Conservation (phyloP, 2,329 filamentous ascomycete genomes). For the Trichocomaceae sp. region DNA sequence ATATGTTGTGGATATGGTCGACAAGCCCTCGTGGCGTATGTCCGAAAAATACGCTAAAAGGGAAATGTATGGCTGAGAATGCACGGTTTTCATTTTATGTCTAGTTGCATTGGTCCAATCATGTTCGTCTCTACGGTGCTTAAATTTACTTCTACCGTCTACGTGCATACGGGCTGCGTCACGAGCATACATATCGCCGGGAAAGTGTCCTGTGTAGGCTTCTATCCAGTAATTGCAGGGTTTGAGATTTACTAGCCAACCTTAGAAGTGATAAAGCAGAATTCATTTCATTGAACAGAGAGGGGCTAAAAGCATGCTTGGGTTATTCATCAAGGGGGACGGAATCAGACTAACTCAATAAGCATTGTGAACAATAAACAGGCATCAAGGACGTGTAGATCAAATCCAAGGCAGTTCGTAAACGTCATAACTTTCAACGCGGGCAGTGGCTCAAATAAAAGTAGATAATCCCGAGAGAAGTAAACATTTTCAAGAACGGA, state of each 20-base stretch:
- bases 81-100: not conserved
- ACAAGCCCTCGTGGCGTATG: not conserved
- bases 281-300: not conserved
- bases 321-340: not conserved
- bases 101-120: not conserved
- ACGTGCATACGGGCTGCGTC: not conserved
- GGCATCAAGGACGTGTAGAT: not conserved
- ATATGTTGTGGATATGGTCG: not conserved
- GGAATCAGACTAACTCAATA: not conserved
- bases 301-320: not conserved
- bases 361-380: not conserved
- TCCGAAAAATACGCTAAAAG: not conserved
- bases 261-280: not conserved
- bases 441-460: not conserved
- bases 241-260: not conserved
- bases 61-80: not conserved
- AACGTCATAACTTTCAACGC: not conserved
- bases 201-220: not conserved
- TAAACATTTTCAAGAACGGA: not conserved
- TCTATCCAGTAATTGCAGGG: not conserved
- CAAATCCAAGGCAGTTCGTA: not conserved
- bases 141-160: not conserved
- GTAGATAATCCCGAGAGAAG: not conserved
- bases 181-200: not conserved
- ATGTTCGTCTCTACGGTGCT: not conserved